Conservation (phyloP, 805 yeast genomes). For the Yamadazyma tumulicola region DNA sequence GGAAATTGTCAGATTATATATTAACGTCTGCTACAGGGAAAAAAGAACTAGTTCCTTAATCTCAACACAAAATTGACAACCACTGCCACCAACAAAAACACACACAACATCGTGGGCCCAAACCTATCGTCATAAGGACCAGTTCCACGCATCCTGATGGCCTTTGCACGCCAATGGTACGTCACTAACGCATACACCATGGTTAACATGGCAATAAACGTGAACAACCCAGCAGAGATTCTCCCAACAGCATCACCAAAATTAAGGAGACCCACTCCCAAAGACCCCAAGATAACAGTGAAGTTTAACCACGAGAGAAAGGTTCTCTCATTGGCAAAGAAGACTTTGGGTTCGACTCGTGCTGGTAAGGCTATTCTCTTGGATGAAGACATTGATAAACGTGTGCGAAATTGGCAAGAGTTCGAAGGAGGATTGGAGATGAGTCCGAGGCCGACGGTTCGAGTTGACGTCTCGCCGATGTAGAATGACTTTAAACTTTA, state of each 20-base stretch:
- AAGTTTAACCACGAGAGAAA: constrained; percentile 97
- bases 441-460: no score
- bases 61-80: constrained; percentile 88
- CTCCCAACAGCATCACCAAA: constrained; percentile 95
- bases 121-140: constrained; percentile 99
- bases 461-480: no score
- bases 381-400: constrained; percentile 19
- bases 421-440: not conserved
- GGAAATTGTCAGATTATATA: no score
- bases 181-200: constrained; percentile 95
- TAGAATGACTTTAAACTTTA: no score
- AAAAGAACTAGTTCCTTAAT: constrained; percentile 47
- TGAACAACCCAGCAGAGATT: constrained; percentile 89
- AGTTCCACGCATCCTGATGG: constrained; percentile 94
- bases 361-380: constrained; percentile 98
- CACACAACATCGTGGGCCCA: constrained; percentile 96
- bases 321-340: constrained; percentile 98
- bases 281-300: constrained; percentile 96
- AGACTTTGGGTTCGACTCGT: constrained; percentile 97
- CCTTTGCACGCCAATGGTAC: constrained; percentile 99
- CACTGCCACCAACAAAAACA: constrained; percentile 89
- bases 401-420: no score
- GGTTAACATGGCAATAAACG: constrained; percentile 95
- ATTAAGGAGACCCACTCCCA: constrained; percentile 92
- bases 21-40: no score